Percentiles rank a stretch among this genome's conserved stretches.
Conservation (phyloP, 2,329 filamentous ascomycete species). For the Epicoccum sorghinum region DNA sequence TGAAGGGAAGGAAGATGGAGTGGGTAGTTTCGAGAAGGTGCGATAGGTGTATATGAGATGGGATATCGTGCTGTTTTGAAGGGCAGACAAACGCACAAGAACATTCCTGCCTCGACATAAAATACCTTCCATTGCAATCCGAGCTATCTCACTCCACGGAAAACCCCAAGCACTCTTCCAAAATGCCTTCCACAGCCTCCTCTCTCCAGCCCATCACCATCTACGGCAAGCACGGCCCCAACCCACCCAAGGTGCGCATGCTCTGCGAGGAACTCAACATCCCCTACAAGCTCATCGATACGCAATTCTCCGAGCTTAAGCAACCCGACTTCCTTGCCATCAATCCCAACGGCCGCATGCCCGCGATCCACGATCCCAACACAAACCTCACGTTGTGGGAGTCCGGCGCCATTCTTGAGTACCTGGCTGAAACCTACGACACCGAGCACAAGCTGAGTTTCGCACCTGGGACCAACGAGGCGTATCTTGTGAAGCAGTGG, state of each 20-base stretch:
- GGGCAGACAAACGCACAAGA: too few species aligned
- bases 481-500: conserved; percentile 52
- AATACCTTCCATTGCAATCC: too few species aligned
- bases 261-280: conserved; percentile 53
- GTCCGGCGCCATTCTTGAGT: conserved; percentile 54
- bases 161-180: background rate
- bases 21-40: too few species aligned
- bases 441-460: conserved; percentile 48
- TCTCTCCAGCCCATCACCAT: conserved; percentile 30
- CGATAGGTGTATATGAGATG: too few species aligned
- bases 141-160: too few species aligned
- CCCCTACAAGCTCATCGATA: conserved; percentile 46
- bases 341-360: conserved; percentile 52
- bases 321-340: conserved; percentile 45
- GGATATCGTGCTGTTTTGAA: too few species aligned
- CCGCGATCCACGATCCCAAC: conserved; percentile 56
- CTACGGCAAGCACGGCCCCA: conserved; percentile 41
- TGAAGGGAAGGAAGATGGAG: too few species aligned
- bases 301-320: conserved; percentile 51
- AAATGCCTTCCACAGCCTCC: conserved; percentile 9
- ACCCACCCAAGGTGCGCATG: conserved; percentile 54
- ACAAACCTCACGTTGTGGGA: conserved; percentile 52
- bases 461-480: conserved; percentile 39
- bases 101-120: too few species aligned
- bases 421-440: conserved; percentile 55